phyloP scores from a whole-genome alignment of 805 yeast species.

The Candida pini region DNA sequence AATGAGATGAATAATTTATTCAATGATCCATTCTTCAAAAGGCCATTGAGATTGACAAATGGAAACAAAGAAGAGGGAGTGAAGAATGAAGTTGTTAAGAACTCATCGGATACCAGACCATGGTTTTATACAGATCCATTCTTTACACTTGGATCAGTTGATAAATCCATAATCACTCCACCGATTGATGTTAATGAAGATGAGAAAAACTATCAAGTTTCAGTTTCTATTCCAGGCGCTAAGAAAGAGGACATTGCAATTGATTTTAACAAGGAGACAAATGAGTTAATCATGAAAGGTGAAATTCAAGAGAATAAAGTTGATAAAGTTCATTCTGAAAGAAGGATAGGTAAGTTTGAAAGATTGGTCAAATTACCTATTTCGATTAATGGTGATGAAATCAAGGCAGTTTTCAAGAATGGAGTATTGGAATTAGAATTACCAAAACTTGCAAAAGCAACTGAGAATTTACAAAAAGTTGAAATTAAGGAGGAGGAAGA shows the following conservation, averaged over 20 bases:
- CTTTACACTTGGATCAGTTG: conserved; percentile 4
- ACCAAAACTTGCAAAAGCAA: conserved; percentile 33
- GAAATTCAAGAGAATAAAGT: conserved; percentile 22
- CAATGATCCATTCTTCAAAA: conserved; percentile 23
- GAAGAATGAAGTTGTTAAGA: conserved; percentile 2
- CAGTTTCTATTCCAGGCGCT: conserved; percentile 45
- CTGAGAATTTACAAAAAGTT: conserved; percentile 17
- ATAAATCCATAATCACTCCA: conserved; percentile 23
- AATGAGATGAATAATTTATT: conserved; percentile 32
- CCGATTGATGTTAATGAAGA: conserved; percentile 43
- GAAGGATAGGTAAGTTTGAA: conserved; percentile 28
- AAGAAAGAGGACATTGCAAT: conserved; percentile 36
- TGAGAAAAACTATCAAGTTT: conserved; percentile 35
- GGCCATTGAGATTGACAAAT: conserved; percentile 7
- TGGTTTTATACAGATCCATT: conserved; percentile 20
- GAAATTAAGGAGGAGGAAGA: too few species aligned
- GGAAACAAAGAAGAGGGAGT: conserved; percentile 2
- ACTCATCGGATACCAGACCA: conserved; percentile 2
- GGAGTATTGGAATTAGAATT: conserved; percentile 39
- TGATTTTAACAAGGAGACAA: conserved; percentile 41
- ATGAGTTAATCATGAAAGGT: conserved; percentile 39
- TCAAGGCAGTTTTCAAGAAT: conserved; percentile 39
- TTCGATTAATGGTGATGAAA: conserved; percentile 36
- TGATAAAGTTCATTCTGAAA: conserved; percentile 17
- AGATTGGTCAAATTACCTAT: conserved; percentile 39